Evolutionary conservation across 176 grass and related monocot genomes (phyloP).

Genomic region (Rhynchospora pubera): DNA sequence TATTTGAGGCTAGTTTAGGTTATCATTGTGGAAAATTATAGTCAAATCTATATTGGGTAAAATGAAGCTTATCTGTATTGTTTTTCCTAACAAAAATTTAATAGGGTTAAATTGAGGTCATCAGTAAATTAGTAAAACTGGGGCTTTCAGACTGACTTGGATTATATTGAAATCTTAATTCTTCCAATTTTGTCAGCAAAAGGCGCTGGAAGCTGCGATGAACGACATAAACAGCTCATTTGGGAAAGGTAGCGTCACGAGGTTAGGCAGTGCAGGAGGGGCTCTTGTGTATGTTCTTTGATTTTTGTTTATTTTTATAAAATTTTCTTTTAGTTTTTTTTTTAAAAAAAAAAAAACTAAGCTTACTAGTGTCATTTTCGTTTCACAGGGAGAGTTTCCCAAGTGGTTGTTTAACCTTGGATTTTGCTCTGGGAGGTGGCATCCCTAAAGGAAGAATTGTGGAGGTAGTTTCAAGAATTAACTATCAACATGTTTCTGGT

Average conservation of each 20-base stretch:
- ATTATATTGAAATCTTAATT: slow-evolving; percentile 5
- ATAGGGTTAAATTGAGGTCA: background rate
- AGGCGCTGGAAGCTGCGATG: slow-evolving; percentile 90
- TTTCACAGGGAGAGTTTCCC: slow-evolving; percentile 79
- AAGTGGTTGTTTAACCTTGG: slow-evolving; percentile 89
- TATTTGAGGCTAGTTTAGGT: background rate
- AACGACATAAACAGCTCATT: slow-evolving; percentile 98
- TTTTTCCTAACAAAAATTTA: background rate
- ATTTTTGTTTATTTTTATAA: background rate
- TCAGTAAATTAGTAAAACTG: background rate
- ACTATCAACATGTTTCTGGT: slow-evolving; percentile 11
- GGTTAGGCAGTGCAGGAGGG: slow-evolving; percentile 87
- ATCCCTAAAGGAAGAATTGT: slow-evolving; percentile 97
- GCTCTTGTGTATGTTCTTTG: slow-evolving; percentile 70
- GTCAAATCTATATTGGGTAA: background rate
- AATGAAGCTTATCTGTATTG: background rate
- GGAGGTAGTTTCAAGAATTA: slow-evolving; percentile 55
- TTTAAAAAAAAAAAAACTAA: background rate
- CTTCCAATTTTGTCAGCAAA: slow-evolving; percentile 52
- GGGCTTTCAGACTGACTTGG: background rate
- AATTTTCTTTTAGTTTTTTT: slow-evolving; percentile 12
- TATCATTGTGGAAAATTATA: background rate
- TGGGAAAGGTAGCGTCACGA: slow-evolving; percentile 96
- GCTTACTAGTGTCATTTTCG: slow-evolving; percentile 12
- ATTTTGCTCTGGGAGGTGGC: slow-evolving; percentile 91